A percentile compares a stretch with the other conserved stretches of the same genome.
phyloP scores from a whole-genome alignment of 2,329 filamentous ascomycete species.

The Aspergillus viridinutans region DNA sequence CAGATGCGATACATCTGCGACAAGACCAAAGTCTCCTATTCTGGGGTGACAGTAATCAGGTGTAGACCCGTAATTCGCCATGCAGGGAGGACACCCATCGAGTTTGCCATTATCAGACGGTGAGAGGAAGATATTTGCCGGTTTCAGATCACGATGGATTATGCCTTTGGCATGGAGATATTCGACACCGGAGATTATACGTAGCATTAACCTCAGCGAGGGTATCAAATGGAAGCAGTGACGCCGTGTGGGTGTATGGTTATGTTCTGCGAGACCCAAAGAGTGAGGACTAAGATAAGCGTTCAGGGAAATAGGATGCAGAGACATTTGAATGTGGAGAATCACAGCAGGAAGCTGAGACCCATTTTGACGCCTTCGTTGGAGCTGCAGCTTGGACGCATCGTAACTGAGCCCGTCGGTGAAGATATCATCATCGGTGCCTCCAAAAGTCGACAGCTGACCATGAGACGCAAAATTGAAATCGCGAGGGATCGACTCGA shows the following conservation, averaged over 20 bases:
- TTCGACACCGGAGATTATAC: slow-evolving; percentile 59
- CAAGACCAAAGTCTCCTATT: slow-evolving; percentile 66
- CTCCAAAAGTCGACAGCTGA: slow-evolving; percentile 33
- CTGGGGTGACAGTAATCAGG: slow-evolving; percentile 51
- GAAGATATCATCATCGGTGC: slow-evolving; percentile 38
- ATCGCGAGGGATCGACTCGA: slow-evolving; percentile 47
- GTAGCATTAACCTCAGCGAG: slow-evolving; percentile 54
- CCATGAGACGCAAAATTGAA: slow-evolving; percentile 28
- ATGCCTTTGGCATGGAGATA: slow-evolving; percentile 60
- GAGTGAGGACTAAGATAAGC: slow-evolving; percentile 50
- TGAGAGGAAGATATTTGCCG: slow-evolving; percentile 63
- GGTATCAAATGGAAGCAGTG: slow-evolving; percentile 62
- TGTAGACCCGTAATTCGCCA: slow-evolving; percentile 18
- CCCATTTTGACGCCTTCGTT: slow-evolving; percentile 18
- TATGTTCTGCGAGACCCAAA: slow-evolving; percentile 13
- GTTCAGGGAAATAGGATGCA: slow-evolving; percentile 59
- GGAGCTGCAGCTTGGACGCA: slow-evolving; percentile 29
- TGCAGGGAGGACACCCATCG: slow-evolving; percentile 46
- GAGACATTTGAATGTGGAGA: slow-evolving; percentile 65
- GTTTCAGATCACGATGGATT: slow-evolving; percentile 65
- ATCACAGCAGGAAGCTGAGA: slow-evolving; percentile 40
- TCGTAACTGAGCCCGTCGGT: slow-evolving; percentile 38
- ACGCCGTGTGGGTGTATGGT: slow-evolving; percentile 25
- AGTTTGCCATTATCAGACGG: slow-evolving; percentile 46
- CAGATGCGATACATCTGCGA: slow-evolving; percentile 50